Percentiles rank a stretch among this genome's conserved stretches.
These are phyloP conservation scores for Entelexis paramagnoliae DNA, from an alignment of 1,139 yeast species.

Conservation along the genomic window DNA sequence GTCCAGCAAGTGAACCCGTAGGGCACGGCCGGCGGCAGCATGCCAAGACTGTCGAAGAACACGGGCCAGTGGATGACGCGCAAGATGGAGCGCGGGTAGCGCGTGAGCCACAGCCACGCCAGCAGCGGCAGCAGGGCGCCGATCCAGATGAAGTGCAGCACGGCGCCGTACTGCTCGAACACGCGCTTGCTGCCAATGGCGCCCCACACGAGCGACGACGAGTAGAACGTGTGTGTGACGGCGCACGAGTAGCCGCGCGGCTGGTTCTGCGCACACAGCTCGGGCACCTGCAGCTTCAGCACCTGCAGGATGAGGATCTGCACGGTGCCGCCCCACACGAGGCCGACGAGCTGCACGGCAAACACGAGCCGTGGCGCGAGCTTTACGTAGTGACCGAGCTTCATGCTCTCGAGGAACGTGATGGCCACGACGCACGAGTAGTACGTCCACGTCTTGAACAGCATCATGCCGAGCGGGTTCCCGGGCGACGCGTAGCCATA, in stretches of 20 bases:
- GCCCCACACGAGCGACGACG: constrained; percentile 57
- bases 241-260: constrained; percentile 42
- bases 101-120: constrained; percentile 41
- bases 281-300: constrained; percentile 35
- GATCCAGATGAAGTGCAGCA: constrained; percentile 39
- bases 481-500: constrained; percentile 58
- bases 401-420: constrained; percentile 47
- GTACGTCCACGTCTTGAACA: constrained; percentile 52
- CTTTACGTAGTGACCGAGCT: constrained; percentile 53
- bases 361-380: constrained; percentile 53
- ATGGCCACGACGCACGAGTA: constrained; percentile 51
- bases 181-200: constrained; percentile 50
- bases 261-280: constrained; percentile 43
- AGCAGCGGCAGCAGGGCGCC: constrained; percentile 40
- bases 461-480: constrained; percentile 49
- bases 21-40: constrained; percentile 47
- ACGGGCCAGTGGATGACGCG: constrained; percentile 42
- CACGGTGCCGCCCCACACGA: constrained; percentile 32
- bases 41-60: constrained; percentile 42
- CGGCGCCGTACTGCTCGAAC: constrained; percentile 34
- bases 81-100: constrained; percentile 40
- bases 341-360: constrained; percentile 40
- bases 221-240: constrained; percentile 40
- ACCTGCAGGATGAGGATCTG: constrained; percentile 42
- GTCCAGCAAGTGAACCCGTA: constrained; percentile 43